Evolutionary conservation across 371 early-diverging fungal species (phyloP).

Genomic region (Mucor ambiguus): DNA sequence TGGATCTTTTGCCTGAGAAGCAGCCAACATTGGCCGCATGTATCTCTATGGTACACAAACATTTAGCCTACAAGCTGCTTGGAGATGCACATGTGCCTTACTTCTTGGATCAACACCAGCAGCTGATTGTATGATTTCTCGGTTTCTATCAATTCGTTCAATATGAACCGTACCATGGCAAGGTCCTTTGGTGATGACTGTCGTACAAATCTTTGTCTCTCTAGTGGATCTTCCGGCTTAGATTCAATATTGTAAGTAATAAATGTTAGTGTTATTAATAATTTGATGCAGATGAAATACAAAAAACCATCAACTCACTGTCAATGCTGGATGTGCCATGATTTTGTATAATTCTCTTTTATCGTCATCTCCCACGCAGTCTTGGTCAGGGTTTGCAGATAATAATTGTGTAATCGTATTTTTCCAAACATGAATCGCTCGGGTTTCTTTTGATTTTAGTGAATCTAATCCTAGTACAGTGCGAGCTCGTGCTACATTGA

Average conservation of each 20-base stretch:
- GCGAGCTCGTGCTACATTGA: conserved; percentile 22
- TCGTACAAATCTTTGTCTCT: conserved; percentile 29
- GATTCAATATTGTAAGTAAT: not conserved
- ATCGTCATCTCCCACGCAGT: not conserved
- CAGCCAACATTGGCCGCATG: conserved; percentile 25
- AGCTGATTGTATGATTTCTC: conserved; percentile 39
- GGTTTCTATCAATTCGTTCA: conserved; percentile 28
- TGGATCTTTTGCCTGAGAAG: conserved; percentile 29
- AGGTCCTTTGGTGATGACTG: conserved; percentile 18
- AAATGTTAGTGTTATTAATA: not conserved
- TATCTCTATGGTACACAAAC: conserved; percentile 4
- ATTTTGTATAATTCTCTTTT: conserved; percentile 10
- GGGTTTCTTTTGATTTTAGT: conserved; percentile 15
- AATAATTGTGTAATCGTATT: conserved; percentile 17
- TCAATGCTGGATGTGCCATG: conserved; percentile 13
- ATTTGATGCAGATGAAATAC: not conserved
- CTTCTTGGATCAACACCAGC: conserved; percentile 36
- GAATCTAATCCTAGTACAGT: conserved; percentile 24
- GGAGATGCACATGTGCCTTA: conserved; percentile 16
- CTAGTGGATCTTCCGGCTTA: conserved; percentile 16
- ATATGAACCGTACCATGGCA: conserved; percentile 27
- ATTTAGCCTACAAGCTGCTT: not conserved
- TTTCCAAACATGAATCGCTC: conserved; percentile 25
- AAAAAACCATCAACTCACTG: conserved; percentile 3
- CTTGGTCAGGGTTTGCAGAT: not conserved